These are phyloP conservation scores for Pseudotsuga menziesii DNA, from an alignment of 75 land plant genomes.

Conservation along the genomic window DNA sequence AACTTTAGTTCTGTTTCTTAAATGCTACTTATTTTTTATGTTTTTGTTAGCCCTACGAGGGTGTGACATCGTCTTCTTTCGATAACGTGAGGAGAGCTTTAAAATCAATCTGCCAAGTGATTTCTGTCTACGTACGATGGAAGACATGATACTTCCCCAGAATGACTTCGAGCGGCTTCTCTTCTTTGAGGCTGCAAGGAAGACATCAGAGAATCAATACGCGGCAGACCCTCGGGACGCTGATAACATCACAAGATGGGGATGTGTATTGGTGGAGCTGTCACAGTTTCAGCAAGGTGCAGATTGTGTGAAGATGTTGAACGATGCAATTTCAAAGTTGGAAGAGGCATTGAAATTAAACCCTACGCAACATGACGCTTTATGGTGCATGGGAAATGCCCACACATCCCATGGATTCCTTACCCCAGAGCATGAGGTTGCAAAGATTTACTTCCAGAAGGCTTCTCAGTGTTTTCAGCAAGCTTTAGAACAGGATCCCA, in stretches of 20 bases:
- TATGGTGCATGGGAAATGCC: slow-evolving; percentile 89
- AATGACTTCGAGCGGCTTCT: slow-evolving; percentile 69
- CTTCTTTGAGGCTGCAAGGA: slow-evolving; percentile 81
- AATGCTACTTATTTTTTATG: too few species aligned
- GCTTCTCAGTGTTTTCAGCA: slow-evolving; percentile 58
- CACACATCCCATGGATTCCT: slow-evolving; percentile 70
- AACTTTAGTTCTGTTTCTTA: too few species aligned
- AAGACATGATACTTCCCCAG: slow-evolving; percentile 6
- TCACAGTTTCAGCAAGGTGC: slow-evolving; percentile 68
- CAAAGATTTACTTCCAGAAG: slow-evolving; percentile 54
- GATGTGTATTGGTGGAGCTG: slow-evolving; percentile 73
- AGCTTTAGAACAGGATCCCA: slow-evolving; percentile 38
- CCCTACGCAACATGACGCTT: slow-evolving; percentile 66
- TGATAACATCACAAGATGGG: slow-evolving; percentile 89
- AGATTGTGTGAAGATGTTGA: slow-evolving; percentile 61
- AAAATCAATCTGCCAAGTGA: too few species aligned
- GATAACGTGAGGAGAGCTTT: too few species aligned
- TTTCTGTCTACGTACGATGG: too few species aligned
- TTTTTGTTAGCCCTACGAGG: too few species aligned
- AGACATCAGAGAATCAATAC: slow-evolving; percentile 62
- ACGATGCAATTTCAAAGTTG: slow-evolving; percentile 74
- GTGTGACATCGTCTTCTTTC: too few species aligned
- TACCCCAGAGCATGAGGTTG: slow-evolving; percentile 44
- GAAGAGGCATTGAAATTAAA: slow-evolving; percentile 67
- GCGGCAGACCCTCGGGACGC: slow-evolving; percentile 61